A percentile compares a stretch with the other conserved stretches of the same genome.
Evolutionary conservation across 148 eudicot species (phyloP).

Genomic region (Rhododendron griersonianum): DNA sequence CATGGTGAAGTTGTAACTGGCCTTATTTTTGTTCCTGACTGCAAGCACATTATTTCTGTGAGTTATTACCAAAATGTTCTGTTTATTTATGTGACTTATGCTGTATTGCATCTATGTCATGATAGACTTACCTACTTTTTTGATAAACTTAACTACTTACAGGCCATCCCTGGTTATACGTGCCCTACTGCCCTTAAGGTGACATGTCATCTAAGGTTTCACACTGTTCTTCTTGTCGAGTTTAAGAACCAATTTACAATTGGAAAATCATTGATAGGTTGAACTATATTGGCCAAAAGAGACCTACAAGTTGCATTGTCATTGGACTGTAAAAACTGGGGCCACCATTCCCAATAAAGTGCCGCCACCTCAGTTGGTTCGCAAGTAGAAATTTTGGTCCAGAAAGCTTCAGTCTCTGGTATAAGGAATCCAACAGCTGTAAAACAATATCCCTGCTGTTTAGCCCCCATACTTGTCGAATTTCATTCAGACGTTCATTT

Average conservation of each 20-base stretch:
- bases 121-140: not conserved
- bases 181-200: not conserved
- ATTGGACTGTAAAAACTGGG: not conserved
- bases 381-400: not conserved
- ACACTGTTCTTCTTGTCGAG: not conserved
- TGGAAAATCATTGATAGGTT: no score
- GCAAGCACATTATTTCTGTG: conserved; percentile 53
- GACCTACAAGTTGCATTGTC: not conserved
- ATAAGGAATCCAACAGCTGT: not conserved
- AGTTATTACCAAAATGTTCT: conserved; percentile 16
- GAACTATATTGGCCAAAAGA: not conserved
- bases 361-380: not conserved
- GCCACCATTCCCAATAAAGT: not conserved
- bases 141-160: not conserved
- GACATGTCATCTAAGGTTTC: not conserved
- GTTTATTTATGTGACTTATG: not conserved
- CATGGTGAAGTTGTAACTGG: conserved; percentile 52
- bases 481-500: not conserved
- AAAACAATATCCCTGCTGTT: not conserved
- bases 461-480: not conserved
- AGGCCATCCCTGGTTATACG: not conserved
- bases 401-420: not conserved
- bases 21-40: conserved; percentile 44
- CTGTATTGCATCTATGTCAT: not conserved
- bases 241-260: not conserved